These are phyloP conservation scores for Backusella westeae DNA, from an alignment of 192 early-diverging fungal species.

Conservation along the genomic window DNA sequence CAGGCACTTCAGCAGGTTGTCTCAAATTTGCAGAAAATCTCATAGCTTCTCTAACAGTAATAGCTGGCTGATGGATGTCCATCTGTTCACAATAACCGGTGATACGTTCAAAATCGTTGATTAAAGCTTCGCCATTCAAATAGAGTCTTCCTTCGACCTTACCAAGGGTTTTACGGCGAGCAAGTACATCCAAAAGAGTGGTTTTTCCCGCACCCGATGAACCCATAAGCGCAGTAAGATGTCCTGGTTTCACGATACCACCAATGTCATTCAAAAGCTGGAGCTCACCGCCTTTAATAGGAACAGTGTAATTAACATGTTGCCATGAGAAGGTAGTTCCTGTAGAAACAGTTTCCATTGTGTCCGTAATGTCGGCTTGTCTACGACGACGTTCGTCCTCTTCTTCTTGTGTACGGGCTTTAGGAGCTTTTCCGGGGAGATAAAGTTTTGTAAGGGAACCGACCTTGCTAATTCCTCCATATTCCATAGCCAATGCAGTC, in stretches of 20 bases:
- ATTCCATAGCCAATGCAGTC: slow-evolving; percentile 54
- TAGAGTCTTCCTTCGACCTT: slow-evolving; percentile 61
- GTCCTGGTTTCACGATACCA: slow-evolving; percentile 71
- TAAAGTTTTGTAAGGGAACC: slow-evolving; percentile 48
- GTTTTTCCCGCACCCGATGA: slow-evolving; percentile 76
- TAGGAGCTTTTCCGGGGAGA: slow-evolving; percentile 36
- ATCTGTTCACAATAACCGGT: slow-evolving; percentile 85
- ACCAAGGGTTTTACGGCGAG: slow-evolving; percentile 72
- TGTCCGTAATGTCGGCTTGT: slow-evolving; percentile 34
- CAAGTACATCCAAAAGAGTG: slow-evolving; percentile 70
- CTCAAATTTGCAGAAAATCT: slow-evolving; percentile 74
- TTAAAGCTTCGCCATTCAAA: slow-evolving; percentile 56
- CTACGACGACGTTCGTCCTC: slow-evolving; percentile 31
- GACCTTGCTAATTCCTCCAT: slow-evolving; percentile 33
- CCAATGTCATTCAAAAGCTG: slow-evolving; percentile 67
- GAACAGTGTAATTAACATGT: slow-evolving; percentile 68
- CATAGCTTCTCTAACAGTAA: slow-evolving; percentile 76
- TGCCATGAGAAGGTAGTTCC: slow-evolving; percentile 61
- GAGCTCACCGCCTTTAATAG: slow-evolving; percentile 56
- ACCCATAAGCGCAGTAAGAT: slow-evolving; percentile 82
- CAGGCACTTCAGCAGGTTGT: slow-evolving; percentile 61
- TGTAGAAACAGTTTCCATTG: slow-evolving; percentile 33
- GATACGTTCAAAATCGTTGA: slow-evolving; percentile 68
- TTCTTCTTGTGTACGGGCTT: slow-evolving; percentile 21
- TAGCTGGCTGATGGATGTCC: slow-evolving; percentile 71